Percentiles rank a stretch among this genome's conserved stretches.
Evolutionary conservation across 2,329 filamentous ascomycete species (phyloP).

Genomic region (Aspergillus sp.): DNA sequence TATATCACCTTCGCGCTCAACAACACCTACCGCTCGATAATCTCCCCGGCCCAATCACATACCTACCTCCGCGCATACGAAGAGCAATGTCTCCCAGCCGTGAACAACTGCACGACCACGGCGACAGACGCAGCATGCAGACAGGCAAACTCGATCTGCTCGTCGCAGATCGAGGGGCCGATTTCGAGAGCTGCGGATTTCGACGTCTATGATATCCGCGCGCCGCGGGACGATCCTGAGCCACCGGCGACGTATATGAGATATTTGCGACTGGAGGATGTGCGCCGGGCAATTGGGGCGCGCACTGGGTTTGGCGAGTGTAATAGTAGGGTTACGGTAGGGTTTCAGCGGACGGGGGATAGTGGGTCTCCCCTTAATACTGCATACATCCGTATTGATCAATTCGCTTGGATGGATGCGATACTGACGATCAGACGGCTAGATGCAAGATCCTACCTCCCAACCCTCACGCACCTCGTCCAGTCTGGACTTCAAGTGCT

Average conservation of each 20-base stretch:
- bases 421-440: no score
- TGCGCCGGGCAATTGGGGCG: constrained; percentile 43
- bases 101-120: constrained; percentile 31
- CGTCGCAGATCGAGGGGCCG: constrained; percentile 29
- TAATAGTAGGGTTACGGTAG: constrained; percentile 27
- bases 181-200: constrained; percentile 23
- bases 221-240: constrained; percentile 30
- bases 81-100: constrained; percentile 30
- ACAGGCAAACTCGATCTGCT: constrained; percentile 30
- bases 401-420: no score
- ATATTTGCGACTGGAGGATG: constrained; percentile 34
- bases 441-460: constrained; percentile 38
- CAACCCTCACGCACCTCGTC: constrained; percentile 40
- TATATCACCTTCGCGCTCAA: constrained; percentile 43
- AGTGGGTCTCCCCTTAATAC: constrained; percentile 1
- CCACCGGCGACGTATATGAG: constrained; percentile 36
- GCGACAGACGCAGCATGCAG: constrained; percentile 26
- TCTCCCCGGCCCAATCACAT: constrained; percentile 26
- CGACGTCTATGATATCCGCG: constrained; percentile 43
- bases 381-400: no score
- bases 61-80: constrained; percentile 29
- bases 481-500: constrained; percentile 44
- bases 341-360: constrained; percentile 39
- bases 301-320: constrained; percentile 36
- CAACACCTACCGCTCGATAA: constrained; percentile 41